Conservation (phyloP, 768 basidiomycete species). For the Clitopilus hobsonii region DNA sequence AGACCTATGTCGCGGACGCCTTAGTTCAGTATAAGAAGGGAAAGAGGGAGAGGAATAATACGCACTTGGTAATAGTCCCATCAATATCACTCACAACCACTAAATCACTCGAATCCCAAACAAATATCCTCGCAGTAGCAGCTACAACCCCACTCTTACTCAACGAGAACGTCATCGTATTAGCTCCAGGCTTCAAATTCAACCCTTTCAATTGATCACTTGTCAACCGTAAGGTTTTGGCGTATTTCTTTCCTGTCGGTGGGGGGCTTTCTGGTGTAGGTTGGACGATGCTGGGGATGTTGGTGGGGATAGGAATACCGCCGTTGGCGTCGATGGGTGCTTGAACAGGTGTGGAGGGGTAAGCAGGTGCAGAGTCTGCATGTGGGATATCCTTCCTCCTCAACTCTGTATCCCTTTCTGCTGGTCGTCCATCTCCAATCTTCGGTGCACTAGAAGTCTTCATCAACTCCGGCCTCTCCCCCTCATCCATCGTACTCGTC, state of each 20-base stretch:
- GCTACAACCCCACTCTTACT: constrained; percentile 77
- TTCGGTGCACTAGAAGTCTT: background rate
- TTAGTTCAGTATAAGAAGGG: too few species aligned
- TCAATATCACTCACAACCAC: constrained; percentile 97
- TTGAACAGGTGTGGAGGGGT: constrained; percentile 43
- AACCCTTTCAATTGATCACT: constrained; percentile 95
- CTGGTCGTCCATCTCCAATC: background rate
- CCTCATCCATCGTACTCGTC: background rate
- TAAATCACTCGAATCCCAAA: constrained; percentile 90
- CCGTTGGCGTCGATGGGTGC: constrained; percentile 18
- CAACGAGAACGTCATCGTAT: constrained; percentile 90
- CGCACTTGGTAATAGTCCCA: constrained; percentile 96
- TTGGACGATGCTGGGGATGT: constrained; percentile 13
- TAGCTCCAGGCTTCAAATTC: constrained; percentile 80
- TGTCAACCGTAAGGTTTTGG: constrained; percentile 88
- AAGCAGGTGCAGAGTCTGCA: constrained; percentile 35
- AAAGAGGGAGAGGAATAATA: constrained; percentile 1
- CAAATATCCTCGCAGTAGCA: constrained; percentile 89
- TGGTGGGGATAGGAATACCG: constrained; percentile 10
- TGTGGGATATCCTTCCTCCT: constrained; percentile 14
- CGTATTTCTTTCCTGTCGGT: too few species aligned
- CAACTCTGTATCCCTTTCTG: constrained; percentile 4
- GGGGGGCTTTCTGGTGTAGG: too few species aligned
- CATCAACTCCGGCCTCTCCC: background rate
- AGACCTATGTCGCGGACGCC: too few species aligned